Percentiles rank a stretch among this genome's conserved stretches.
These are phyloP conservation scores for Astragalus glycyphyllos DNA, from an alignment of 306 rosid genomes.

Conservation along the genomic window DNA sequence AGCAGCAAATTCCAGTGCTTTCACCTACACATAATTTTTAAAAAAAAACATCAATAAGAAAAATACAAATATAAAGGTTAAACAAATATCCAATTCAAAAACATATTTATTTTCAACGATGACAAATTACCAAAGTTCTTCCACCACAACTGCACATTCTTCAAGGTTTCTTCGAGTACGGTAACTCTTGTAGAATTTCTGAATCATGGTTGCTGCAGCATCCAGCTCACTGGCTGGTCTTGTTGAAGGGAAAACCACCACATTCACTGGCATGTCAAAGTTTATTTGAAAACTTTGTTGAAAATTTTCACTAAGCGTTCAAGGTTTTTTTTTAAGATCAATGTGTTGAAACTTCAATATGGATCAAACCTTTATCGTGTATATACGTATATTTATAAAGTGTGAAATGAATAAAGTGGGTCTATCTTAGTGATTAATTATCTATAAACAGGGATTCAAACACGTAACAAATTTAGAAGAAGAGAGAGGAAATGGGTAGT, in stretches of 20 bases:
- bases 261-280: slow-evolving; percentile 43
- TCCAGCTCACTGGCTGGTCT: slow-evolving; percentile 75
- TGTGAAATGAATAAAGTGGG: not conserved
- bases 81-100: not conserved
- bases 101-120: not conserved
- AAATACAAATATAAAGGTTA: not conserved
- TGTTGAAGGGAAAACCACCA: slow-evolving; percentile 60
- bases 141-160: slow-evolving; percentile 89
- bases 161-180: slow-evolving; percentile 86
- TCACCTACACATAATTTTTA: slow-evolving; percentile 72
- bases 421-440: slow-evolving; percentile 10
- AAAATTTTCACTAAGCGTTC: slow-evolving; percentile 37
- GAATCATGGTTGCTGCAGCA: slow-evolving; percentile 80
- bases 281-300: no score
- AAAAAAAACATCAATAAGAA: no score
- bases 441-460: slow-evolving; percentile 44
- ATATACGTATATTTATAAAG: slow-evolving; percentile 16
- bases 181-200: slow-evolving; percentile 87
- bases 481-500: not conserved
- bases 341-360: slow-evolving; percentile 25
- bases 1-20: slow-evolving; percentile 75
- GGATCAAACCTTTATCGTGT: slow-evolving; percentile 35
- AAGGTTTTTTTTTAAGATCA: slow-evolving; percentile 51
- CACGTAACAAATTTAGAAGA: slow-evolving; percentile 56
- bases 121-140: slow-evolving; percentile 78